These are phyloP conservation scores for Trichoderma atroviride DNA, from an alignment of 2,329 filamentous ascomycete species.

Conservation along the genomic window DNA sequence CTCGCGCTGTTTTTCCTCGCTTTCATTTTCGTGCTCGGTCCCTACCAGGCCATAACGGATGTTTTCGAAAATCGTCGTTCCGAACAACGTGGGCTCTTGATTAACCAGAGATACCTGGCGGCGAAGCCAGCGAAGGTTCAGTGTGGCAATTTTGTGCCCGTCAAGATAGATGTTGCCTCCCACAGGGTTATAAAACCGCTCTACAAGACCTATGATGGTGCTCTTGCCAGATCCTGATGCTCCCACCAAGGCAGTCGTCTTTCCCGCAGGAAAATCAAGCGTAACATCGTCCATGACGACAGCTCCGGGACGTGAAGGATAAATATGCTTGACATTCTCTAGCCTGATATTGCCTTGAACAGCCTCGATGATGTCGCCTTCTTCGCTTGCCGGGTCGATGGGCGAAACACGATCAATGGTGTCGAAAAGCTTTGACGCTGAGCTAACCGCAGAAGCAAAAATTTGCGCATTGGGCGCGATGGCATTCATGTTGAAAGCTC, in stretches of 20 bases:
- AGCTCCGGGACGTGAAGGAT: slow-evolving; percentile 89
- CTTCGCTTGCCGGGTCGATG: slow-evolving; percentile 71
- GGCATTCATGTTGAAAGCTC: slow-evolving; percentile 87
- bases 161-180: slow-evolving; percentile 78
- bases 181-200: slow-evolving; percentile 92
- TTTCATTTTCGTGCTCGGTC: slow-evolving; percentile 69
- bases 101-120: slow-evolving; percentile 91
- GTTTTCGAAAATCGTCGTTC: slow-evolving; percentile 85
- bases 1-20: slow-evolving; percentile 67
- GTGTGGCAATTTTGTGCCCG: slow-evolving; percentile 74
- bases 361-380: slow-evolving; percentile 71
- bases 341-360: slow-evolving; percentile 81
- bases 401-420: slow-evolving; percentile 90
- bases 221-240: slow-evolving; percentile 94
- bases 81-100: slow-evolving; percentile 90
- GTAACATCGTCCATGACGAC: slow-evolving; percentile 83
- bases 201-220: slow-evolving; percentile 89
- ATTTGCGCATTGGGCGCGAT: slow-evolving; percentile 84
- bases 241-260: slow-evolving; percentile 90
- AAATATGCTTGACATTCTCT: slow-evolving; percentile 84
- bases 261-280: slow-evolving; percentile 80
- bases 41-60: slow-evolving; percentile 91
- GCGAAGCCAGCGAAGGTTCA: slow-evolving; percentile 89
- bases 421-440: slow-evolving; percentile 87
- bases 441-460: slow-evolving; percentile 80